A percentile compares a stretch with the other conserved stretches of the same genome.
Evolutionary conservation across 495 filamentous ascomycete genomes (phyloP).

Genomic region (Pseudevernia furfuracea): DNA sequence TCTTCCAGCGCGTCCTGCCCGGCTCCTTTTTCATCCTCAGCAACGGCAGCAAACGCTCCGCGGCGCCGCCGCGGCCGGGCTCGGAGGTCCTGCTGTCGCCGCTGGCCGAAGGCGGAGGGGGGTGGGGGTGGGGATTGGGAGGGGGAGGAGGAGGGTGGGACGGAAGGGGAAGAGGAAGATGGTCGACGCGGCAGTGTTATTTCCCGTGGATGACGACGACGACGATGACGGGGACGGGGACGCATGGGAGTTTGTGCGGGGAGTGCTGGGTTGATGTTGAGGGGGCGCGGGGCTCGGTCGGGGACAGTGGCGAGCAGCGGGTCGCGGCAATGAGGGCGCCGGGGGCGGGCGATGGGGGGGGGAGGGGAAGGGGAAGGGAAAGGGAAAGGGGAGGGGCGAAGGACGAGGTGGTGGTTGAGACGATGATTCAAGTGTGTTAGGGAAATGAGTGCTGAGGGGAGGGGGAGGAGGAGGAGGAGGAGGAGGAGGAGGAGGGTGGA

Average conservation of each 20-base stretch:
- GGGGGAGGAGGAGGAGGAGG: too few relatives aligned
- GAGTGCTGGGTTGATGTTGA: background rate
- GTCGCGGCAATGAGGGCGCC: background rate
- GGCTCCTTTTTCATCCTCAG: conserved; percentile 15
- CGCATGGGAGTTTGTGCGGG: background rate
- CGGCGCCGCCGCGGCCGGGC: background rate
- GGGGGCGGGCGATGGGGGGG: background rate
- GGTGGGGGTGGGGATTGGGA: too few relatives aligned
- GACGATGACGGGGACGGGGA: too few relatives aligned
- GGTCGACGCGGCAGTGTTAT: too few relatives aligned
- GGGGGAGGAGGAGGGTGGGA: too few relatives aligned
- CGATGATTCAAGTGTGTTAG: background rate
- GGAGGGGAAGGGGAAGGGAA: too few relatives aligned
- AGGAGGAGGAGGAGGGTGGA: too few relatives aligned
- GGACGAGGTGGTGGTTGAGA: background rate
- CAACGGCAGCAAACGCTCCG: background rate
- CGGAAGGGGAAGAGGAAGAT: too few relatives aligned
- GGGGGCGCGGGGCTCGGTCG: background rate
- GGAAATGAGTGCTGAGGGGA: too few relatives aligned
- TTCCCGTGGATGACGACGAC: too few relatives aligned
- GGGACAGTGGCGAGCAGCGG: background rate
- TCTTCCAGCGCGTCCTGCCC: conserved; percentile 23
- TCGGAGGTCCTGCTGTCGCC: background rate
- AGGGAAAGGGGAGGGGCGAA: too few relatives aligned
- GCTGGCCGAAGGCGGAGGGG: background rate